Conservation (phyloP, 257 asterid genomes). For the Solanum paucissectum region DNA sequence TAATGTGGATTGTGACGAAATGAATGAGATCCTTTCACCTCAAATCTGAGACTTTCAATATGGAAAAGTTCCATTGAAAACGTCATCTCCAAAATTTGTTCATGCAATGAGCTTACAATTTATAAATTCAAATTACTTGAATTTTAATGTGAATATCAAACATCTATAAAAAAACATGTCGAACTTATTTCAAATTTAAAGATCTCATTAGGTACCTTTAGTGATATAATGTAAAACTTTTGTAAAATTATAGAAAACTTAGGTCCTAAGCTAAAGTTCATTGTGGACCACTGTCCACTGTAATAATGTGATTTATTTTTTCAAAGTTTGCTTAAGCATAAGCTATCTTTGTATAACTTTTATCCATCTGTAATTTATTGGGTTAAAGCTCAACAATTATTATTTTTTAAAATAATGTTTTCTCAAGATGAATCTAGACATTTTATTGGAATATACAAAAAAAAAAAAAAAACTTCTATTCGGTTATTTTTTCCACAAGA, state of each 20-base stretch:
- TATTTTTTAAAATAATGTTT: not conserved
- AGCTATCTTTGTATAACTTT: not conserved
- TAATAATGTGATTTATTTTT: not conserved
- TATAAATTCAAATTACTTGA: not conserved
- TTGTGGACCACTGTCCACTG: not conserved
- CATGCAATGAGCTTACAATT: not conserved
- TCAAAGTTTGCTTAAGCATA: not conserved
- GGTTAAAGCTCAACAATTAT: not conserved
- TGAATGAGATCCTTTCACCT: not conserved
- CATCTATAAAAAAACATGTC: no score
- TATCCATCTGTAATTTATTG: not conserved
- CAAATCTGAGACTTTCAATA: fast-evolving
- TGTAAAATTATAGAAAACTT: not conserved
- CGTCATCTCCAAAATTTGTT: not conserved
- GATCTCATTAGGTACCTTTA: not conserved
- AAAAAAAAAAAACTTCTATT: not conserved
- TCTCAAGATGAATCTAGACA: not conserved
- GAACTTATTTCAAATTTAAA: not conserved
- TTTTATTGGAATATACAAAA: not conserved
- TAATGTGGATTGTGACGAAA: not conserved
- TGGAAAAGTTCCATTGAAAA: no score
- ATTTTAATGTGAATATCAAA: not conserved
- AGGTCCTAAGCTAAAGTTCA: not conserved
- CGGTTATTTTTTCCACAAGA: not conserved
- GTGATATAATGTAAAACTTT: not conserved